phyloP scores from a whole-genome alignment of 768 basidiomycete genomes.

The Lenzites betulinus region DNA sequence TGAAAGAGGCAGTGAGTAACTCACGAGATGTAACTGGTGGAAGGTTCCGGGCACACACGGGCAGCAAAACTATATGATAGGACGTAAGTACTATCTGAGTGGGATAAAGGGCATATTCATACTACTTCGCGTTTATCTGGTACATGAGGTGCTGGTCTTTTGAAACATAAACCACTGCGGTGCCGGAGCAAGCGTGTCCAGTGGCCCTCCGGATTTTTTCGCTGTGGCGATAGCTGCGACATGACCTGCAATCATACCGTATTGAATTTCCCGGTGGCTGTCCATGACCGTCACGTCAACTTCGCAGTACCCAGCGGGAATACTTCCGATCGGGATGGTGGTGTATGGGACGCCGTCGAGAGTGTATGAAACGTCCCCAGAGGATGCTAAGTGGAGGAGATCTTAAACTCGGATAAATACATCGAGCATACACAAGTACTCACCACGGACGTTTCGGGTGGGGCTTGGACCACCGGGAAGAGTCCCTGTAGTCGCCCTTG shows the following conservation, averaged over 20 bases:
- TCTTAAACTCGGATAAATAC: too few relatives aligned
- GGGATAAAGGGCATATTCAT: too few relatives aligned
- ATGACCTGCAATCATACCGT: constrained; percentile 16
- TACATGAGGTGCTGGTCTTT: background rate
- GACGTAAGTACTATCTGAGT: background rate
- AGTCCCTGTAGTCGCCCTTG: too few relatives aligned
- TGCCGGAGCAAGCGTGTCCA: background rate
- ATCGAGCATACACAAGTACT: too few relatives aligned
- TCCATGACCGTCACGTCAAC: constrained; percentile 4
- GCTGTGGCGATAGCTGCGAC: constrained; percentile 1
- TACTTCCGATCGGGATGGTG: background rate
- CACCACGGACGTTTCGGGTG: too few relatives aligned
- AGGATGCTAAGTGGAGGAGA: background rate
- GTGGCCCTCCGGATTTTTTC: background rate
- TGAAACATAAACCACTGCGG: constrained; percentile 14
- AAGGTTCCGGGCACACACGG: too few relatives aligned
- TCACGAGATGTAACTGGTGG: too few relatives aligned
- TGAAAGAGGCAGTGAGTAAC: too few relatives aligned
- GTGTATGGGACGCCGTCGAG: constrained; percentile 8
- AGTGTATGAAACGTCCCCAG: background rate
- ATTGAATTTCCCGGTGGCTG: background rate
- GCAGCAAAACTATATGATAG: too few relatives aligned
- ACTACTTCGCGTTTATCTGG: background rate
- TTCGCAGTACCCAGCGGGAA: constrained; percentile 1
- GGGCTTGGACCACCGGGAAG: too few relatives aligned